Conservation (phyloP, 352 stramenopile species). For the Hyaloperonospora brassicae region DNA sequence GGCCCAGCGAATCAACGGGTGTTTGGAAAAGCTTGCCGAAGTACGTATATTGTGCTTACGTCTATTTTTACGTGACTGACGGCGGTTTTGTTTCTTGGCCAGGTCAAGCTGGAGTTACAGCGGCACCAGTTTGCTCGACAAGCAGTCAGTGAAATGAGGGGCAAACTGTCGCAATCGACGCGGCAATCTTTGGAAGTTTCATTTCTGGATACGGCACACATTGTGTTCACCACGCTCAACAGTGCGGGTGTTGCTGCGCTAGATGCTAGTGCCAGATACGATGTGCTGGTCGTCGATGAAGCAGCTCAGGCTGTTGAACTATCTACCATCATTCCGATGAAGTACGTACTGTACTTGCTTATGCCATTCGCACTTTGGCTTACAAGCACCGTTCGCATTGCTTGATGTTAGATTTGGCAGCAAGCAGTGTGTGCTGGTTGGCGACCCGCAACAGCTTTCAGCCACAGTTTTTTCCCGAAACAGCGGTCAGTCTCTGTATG, state of each 20-base stretch:
- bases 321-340: conserved; percentile 86
- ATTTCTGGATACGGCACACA: conserved; percentile 86
- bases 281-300: conserved; percentile 84
- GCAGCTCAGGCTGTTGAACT: conserved; percentile 81
- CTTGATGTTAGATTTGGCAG: conserved; percentile 63
- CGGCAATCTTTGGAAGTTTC: conserved; percentile 79
- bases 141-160: conserved; percentile 48
- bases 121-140: conserved; percentile 70
- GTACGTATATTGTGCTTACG: conserved; percentile 25
- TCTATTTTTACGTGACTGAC: conserved; percentile 2
- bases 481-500: conserved; percentile 78
- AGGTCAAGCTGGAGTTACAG: conserved; percentile 80
- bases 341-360: conserved; percentile 36
- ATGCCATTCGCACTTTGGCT: conserved; percentile 8
- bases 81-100: conserved; percentile 5
- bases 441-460: conserved; percentile 89
- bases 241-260: conserved; percentile 77
- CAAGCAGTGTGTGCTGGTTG: conserved; percentile 87
- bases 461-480: conserved; percentile 90
- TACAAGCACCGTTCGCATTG: conserved; percentile 1
- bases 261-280: conserved; percentile 67
- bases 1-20: conserved; percentile 74
- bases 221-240: conserved; percentile 90
- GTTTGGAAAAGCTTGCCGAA: conserved; percentile 64
- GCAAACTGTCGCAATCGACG: conserved; percentile 54